phyloP scores from a whole-genome alignment of 164 flowering plant genomes.

The Hamamelis virginiana region DNA sequence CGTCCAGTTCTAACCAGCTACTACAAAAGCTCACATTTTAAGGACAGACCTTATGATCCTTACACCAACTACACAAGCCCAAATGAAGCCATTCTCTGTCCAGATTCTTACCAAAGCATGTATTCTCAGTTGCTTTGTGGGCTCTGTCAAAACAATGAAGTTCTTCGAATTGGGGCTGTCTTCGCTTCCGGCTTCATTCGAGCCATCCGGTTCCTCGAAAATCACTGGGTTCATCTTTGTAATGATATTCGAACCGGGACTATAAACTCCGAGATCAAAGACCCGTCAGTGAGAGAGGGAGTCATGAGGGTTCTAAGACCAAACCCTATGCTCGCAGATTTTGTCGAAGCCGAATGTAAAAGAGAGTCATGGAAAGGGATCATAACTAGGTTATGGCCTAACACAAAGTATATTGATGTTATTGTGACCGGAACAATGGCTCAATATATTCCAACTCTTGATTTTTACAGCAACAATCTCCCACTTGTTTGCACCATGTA shows the following conservation, averaged over 20 bases:
- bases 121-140: slow-evolving; percentile 81
- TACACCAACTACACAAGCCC: slow-evolving; percentile 46
- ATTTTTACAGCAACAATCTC: slow-evolving; percentile 55
- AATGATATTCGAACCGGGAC: slow-evolving; percentile 56
- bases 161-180: slow-evolving; percentile 74
- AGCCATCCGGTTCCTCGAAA: slow-evolving; percentile 65
- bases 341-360: slow-evolving; percentile 39
- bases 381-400: slow-evolving; percentile 64
- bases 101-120: slow-evolving; percentile 72
- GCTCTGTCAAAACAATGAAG: slow-evolving; percentile 45
- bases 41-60: slow-evolving; percentile 26
- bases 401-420: slow-evolving; percentile 66
- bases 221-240: slow-evolving; percentile 51
- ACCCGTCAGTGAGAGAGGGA: slow-evolving; percentile 38
- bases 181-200: slow-evolving; percentile 78
- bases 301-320: slow-evolving; percentile 40
- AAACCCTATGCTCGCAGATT: slow-evolving; percentile 41
- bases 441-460: slow-evolving; percentile 60
- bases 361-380: slow-evolving; percentile 58
- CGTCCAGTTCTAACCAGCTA: slow-evolving; percentile 40
- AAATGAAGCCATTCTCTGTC: slow-evolving; percentile 49
- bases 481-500: slow-evolving; percentile 73
- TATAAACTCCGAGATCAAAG: slow-evolving; percentile 47
- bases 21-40: slow-evolving; percentile 36
- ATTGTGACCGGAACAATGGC: slow-evolving; percentile 80